Evolutionary conservation across 495 filamentous ascomycete genomes (phyloP), one percentile per base, ranked within the genome.

Genomic region (Stereocaulon alpinum): DNA sequence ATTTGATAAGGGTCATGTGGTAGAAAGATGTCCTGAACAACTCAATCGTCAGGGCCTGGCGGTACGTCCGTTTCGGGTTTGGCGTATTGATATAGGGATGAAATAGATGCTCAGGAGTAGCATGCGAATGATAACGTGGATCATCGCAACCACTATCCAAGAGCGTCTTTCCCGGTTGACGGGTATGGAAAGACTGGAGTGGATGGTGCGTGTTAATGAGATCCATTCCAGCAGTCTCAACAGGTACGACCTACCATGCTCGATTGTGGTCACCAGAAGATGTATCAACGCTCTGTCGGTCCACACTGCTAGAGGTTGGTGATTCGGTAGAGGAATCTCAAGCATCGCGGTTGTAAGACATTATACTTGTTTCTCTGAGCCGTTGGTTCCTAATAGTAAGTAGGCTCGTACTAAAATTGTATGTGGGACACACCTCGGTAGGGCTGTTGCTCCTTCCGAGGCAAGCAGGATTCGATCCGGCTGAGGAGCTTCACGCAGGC

Each of bases 51-150:
- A 69, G 12, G 11, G 67, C 68, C 43, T 70, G 68, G 41, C 61
- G 61, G 42, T 63, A 69, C 3, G 65, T 64, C 67, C 67, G 69
- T 45, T 64, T 55, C 22, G 34, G 61, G 17, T 60, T 52, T 66
- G 68, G 40, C 68, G 68, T 32, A 50, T 37, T 24, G 48, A 20
- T 17, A 6, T 6, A 9, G 58, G 58, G 10, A 43, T 20, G 27
- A n/a, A 54, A 11, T 60, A 52, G 6, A 54, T 29, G 30, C 32
- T 30, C 11, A 40, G 30, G 40, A 52, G 53, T 12, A 30, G 58
- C 34, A 60, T 29, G 11, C 48, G 48, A n/a, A 30, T 40, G n/a
- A 40, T 17, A 10, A 52, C 7, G 10, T 37, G 20, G 1, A 42
- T 4, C 4, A 44, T 43, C 10, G 40, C 40, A 22, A 44, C 29